Base-by-base conservation (phyloP, 2,329 filamentous ascomycete species). In the Pestalotiopsis fici region DNA sequence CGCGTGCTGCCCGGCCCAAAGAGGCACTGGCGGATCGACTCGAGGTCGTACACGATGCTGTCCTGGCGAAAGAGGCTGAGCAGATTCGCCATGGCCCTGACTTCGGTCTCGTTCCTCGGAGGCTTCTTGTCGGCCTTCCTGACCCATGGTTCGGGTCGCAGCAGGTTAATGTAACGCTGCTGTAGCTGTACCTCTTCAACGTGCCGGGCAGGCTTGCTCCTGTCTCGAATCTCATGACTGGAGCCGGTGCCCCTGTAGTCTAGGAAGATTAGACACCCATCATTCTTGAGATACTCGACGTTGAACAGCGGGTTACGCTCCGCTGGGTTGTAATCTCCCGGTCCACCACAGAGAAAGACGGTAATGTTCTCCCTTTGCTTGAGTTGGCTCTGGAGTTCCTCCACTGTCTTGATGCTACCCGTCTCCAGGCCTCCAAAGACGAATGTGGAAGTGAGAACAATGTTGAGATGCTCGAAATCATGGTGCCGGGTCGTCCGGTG, bases 231-330 rank as follows among this genome's bases (percentile, higher is more conserved):
- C 0, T 89, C 87, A 12, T 83, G 87, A 68, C 89, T 91, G 2
- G 91, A 79, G 1, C 91, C 91, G 2, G 91, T 93, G 7, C 92
- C 92, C 28, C 92, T 85, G 75, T 93, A 91, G 74, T 94, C 91
- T 31, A 93, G 83, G 72, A 88, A 89, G 1, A 94, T 82, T 21
- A 90, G 81, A 2, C 57, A 35, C 75, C 91, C 87, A 71, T 91
- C 91, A 73, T 87, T 87, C 61, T 88, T 85, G 5, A 93, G 82
- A 50, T 91, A 81, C n/a, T 82, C 81, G 11, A 86, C 80, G 59
- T 89, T 88, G 76, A 90, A 87, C 0, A 43, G 61, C 9, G 62
- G 65, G 59, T 66, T 69, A 6, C 69, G 69, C 3, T 47, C 27
- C 3, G 69, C 57, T 4, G 69, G 68, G 65, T 79, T 79, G 69